Evolutionary conservation across 352 stramenopile genomes (phyloP), one percentile per base, ranked within the genome.

Genomic region (Phytophthora palmivora): DNA sequence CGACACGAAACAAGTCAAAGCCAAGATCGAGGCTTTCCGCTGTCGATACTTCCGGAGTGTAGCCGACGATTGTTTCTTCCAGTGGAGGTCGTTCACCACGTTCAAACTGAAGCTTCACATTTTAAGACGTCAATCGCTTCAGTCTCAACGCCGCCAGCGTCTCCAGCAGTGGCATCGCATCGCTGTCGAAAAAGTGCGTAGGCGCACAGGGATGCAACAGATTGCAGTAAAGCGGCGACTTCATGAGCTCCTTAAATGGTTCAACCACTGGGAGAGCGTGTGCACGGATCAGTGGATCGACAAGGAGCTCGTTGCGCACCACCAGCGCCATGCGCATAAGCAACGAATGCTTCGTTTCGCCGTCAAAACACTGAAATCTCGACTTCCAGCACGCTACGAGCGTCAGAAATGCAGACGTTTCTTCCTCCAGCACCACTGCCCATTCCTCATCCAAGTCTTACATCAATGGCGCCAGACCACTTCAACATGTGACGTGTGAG

Each of bases 201-300:
- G 30, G 9, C 63, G 61, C 15, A 8, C 16, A 16, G 46, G 48
- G 16, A 48, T 76, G 38, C 39, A 44, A 6, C 22, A 51, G 3
- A 68, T 71, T 2, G 37, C 45, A 19, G 19, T n/a, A 4, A 49
- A 51, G 2, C 64, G 56, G 7, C 60, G 42, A 5, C 18, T 18
- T 5, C 58, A 58, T 3, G 22, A 60, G 0, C 56, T 83, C 11
- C 0, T 34, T 0, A 6, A 14, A 9, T 73, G 58, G 45, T 72
- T 86, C 22, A 59, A 38, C 18, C 77, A 82, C 41, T 86, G 77
- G 77, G 77, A 86, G 51, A 83, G 71, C 24, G 77, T 82, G n/a
- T 68, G 61, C 36, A 87, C 74, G 7, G 77, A 87, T 22, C 44
- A 24, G 34, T 87, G 77, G 72, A 58, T 80, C 34, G 43, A 69